Evolutionary conservation across 1,284 basidiomycete genomes (phyloP).

Genomic region (Schizophyllum amplum): DNA sequence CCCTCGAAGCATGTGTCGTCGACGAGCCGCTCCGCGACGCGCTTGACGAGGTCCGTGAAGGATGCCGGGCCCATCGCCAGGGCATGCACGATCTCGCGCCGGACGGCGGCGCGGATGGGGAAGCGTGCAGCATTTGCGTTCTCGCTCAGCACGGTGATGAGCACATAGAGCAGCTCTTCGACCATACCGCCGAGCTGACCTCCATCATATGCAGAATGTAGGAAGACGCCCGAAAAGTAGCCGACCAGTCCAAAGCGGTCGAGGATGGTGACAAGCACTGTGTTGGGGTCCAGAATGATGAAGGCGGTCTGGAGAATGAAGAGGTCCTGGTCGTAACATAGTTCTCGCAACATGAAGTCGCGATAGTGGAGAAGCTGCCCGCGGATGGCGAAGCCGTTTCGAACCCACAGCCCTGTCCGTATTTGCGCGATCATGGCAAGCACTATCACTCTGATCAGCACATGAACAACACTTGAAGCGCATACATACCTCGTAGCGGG

Average conservation of each 20-base stretch:
- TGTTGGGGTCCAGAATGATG: slow-evolving; percentile 71
- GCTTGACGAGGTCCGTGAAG: slow-evolving; percentile 89
- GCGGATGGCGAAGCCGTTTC: slow-evolving; percentile 93
- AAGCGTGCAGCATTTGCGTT: slow-evolving; percentile 70
- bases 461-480: slow-evolving; percentile 6
- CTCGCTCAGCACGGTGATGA: slow-evolving; percentile 86
- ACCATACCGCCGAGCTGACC: slow-evolving; percentile 77
- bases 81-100: slow-evolving; percentile 86
- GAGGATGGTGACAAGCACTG: slow-evolving; percentile 79
- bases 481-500: slow-evolving; percentile 68
- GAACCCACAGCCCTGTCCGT: slow-evolving; percentile 92
- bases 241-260: slow-evolving; percentile 81
- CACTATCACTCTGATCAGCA: slow-evolving; percentile 35
- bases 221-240: slow-evolving; percentile 61
- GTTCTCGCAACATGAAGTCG: slow-evolving; percentile 91
- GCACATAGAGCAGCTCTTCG: slow-evolving; percentile 86
- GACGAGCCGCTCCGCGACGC: slow-evolving; percentile 83
- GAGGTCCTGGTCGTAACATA: slow-evolving; percentile 95
- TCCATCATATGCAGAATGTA: slow-evolving; percentile 59
- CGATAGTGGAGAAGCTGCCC: slow-evolving; percentile 96
- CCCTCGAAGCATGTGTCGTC: slow-evolving; percentile 84
- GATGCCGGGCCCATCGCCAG: slow-evolving; percentile 84
- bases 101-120: slow-evolving; percentile 58
- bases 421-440: slow-evolving; percentile 91
- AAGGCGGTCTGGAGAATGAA: slow-evolving; percentile 87